Base-by-base conservation (phyloP, 192 early-diverging fungal genomes). In the Rhizophagus prolifer region DNA sequence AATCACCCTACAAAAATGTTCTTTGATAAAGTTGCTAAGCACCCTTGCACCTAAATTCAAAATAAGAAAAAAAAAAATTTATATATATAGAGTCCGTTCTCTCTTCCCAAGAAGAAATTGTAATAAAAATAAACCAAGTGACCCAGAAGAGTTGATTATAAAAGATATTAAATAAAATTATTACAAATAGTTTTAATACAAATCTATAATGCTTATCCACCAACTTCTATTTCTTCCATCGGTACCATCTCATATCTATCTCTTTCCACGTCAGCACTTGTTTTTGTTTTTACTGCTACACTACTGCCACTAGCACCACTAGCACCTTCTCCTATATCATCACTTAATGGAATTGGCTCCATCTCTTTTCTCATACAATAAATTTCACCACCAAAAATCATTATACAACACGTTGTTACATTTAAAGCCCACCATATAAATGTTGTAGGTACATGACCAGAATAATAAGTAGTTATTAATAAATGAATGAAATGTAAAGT, bases 291-390 rank as follows among this genome's bases (percentile, higher is more conserved):
- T 19, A 23, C 31, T 9, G 26, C 9, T 46, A 34, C 7, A 65
- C 61, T 64, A 54, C n/a, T 73, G 31, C 10, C 61, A 59, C 60
- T 74, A 46, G 54, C 38, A 46, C 60, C 72, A 23, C 31, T 46
- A 9, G 70, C 71, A 2, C 75, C 75, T 2, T 80, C 82, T 36
- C 65, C 65, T 34, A 58, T 72, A 2, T 80, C 82, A 34, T 58
- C 75, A 10, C 31, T 58, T 26, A 36, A 23, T 3, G 87, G 74
- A 30, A 84, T 72, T 64, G 94, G 94, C 76, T 92, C 88, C 89
- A 95, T 87, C 75, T 95, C 94, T 77, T 84, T 79, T 66, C 87
- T 87, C 90, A 93, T 92, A 77, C 94, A 95, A 63, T 92, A 86
- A 79, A 93, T 88, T 79, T 95, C 93, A 21, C 91, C 92, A 9